Evolutionary conservation across 2,329 filamentous ascomycete genomes (phyloP).

Genomic region (Rhytidhysteron rufulum): DNA sequence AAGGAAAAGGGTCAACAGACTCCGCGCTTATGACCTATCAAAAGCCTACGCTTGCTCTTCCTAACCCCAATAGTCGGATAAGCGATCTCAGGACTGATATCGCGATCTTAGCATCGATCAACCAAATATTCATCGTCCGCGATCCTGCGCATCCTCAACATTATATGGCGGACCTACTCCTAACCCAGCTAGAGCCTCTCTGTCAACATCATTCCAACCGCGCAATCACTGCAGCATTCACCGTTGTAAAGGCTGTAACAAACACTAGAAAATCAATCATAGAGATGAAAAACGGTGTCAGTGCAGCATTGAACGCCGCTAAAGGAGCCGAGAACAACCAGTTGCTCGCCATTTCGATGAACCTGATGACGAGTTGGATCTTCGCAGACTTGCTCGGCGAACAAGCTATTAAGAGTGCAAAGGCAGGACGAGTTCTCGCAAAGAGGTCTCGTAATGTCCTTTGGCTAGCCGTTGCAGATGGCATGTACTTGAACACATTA

Average conservation of each 20-base stretch:
- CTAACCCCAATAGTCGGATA: conserved; percentile 16
- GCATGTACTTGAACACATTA: conserved; percentile 71
- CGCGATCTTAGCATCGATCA: conserved; percentile 45
- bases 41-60: conserved; percentile 56
- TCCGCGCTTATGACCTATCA: conserved; percentile 65
- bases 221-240: conserved; percentile 74
- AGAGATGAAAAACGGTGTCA: conserved; percentile 74
- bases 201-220: conserved; percentile 68
- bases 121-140: conserved; percentile 46
- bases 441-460: conserved; percentile 44
- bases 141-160: conserved; percentile 42
- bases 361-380: conserved; percentile 78
- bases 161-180: conserved; percentile 53
- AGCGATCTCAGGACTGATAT: conserved; percentile 37
- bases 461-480: conserved; percentile 64
- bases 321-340: conserved; percentile 70
- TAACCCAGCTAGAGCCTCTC: conserved; percentile 63
- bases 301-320: conserved; percentile 66
- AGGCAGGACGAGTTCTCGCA: conserved; percentile 50
- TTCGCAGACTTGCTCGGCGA: conserved; percentile 75
- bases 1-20: conserved; percentile 71
- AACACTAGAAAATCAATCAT: conserved; percentile 65
- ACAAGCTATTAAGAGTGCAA: conserved; percentile 50
- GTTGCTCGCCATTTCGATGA: conserved; percentile 77
- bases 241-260: conserved; percentile 65